Conservation (phyloP, 2,329 filamentous ascomycete species). For the Fusarium sp. region DNA sequence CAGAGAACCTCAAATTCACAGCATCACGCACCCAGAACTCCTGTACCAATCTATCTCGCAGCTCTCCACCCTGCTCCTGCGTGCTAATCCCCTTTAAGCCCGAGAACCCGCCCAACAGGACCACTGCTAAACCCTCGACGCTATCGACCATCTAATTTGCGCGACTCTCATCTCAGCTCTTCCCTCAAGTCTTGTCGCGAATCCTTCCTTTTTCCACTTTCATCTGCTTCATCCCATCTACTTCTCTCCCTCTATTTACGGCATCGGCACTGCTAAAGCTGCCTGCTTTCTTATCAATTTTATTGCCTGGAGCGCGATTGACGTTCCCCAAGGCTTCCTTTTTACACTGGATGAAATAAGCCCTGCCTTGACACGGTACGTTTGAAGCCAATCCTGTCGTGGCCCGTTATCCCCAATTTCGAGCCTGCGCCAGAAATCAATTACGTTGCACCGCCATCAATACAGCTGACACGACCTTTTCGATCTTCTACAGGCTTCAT, state of each 20-base stretch:
- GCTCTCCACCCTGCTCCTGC: slow-evolving; percentile 31
- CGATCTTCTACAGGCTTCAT: slow-evolving; percentile 16
- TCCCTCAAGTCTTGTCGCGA: slow-evolving; percentile 44
- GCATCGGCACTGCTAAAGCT: slow-evolving; percentile 32
- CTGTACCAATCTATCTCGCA: slow-evolving; percentile 49
- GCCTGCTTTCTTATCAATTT: slow-evolving; percentile 20
- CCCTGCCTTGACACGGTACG: slow-evolving; percentile 47
- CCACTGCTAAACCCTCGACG: slow-evolving; percentile 47
- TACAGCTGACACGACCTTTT: slow-evolving; percentile 39
- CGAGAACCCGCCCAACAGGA: slow-evolving; percentile 43
- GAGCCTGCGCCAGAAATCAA: slow-evolving; percentile 28
- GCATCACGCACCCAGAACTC: accelerated
- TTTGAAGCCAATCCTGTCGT: slow-evolving; percentile 26
- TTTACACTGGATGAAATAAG: slow-evolving; percentile 41
- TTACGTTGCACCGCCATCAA: slow-evolving; percentile 16
- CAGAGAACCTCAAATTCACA: neutral
- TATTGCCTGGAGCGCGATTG: slow-evolving; percentile 32
- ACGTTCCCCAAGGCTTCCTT: slow-evolving; percentile 20
- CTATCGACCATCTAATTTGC: slow-evolving; percentile 51
- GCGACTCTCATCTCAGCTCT: slow-evolving; percentile 48
- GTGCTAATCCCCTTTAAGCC: slow-evolving; percentile 35
- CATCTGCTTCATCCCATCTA: slow-evolving; percentile 37
- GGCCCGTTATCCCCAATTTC: slow-evolving; percentile 32
- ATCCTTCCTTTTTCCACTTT: slow-evolving; percentile 41
- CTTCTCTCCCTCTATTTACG: slow-evolving; percentile 35